Conservation (phyloP, 306 rosid genomes). For the Sophora flavescens region DNA sequence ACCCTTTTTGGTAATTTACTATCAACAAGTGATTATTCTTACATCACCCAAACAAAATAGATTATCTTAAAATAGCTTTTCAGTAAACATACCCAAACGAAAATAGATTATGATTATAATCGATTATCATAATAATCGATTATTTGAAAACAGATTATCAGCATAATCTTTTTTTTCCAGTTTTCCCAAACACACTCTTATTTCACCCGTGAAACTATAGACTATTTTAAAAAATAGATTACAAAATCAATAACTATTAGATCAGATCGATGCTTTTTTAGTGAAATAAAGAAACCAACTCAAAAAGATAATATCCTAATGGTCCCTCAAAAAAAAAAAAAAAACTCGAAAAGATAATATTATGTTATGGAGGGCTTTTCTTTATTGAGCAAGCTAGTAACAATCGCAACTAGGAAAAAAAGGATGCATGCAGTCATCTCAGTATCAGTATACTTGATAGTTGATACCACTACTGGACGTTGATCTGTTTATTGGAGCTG, state of each 20-base stretch:
- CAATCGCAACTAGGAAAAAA: not conserved
- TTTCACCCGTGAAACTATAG: not conserved
- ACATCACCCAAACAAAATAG: too few relatives aligned
- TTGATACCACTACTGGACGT: not conserved
- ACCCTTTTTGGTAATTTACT: too few relatives aligned
- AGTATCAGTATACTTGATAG: not conserved
- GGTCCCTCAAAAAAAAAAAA: too few relatives aligned
- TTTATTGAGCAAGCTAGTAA: slow-evolving; percentile 22
- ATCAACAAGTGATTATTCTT: too few relatives aligned
- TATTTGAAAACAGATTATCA: too few relatives aligned
- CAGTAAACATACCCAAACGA: too few relatives aligned
- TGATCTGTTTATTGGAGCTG: slow-evolving; percentile 1
- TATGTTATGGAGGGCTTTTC: not conserved
- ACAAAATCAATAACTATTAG: not conserved
- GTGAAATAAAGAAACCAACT: not conserved
- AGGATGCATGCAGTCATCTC: slow-evolving; percentile 22
- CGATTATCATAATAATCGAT: too few relatives aligned
- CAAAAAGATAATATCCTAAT: not conserved
- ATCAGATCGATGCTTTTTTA: slow-evolving; percentile 7
- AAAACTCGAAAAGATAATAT: not conserved
- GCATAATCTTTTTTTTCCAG: too few relatives aligned
- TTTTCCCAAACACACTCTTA: too few relatives aligned
- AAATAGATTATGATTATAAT: too few relatives aligned
- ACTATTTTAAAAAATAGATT: not conserved
- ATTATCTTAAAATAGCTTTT: too few relatives aligned